Evolutionary conservation across 768 basidiomycete genomes (phyloP).

Genomic region (Candolleomyces eurysporus): DNA sequence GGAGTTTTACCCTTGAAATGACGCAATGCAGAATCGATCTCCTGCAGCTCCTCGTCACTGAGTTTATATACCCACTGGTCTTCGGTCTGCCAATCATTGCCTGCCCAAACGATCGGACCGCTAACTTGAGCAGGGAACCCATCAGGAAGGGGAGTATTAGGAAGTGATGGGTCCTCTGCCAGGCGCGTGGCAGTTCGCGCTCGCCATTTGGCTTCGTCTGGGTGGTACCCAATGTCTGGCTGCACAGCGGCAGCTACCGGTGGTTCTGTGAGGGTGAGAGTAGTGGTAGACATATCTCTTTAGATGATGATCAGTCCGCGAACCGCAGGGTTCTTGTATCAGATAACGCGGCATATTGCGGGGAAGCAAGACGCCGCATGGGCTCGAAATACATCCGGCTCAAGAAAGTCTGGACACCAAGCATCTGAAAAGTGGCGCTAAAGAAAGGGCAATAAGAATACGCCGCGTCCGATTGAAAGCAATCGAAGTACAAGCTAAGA

Average conservation of each 20-base stretch:
- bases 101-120: slow-evolving; percentile 46
- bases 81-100: slow-evolving; percentile 40
- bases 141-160: slow-evolving; percentile 31
- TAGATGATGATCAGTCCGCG: background rate
- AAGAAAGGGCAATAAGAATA: background rate
- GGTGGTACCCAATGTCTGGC: slow-evolving; percentile 44
- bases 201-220: slow-evolving; percentile 36
- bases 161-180: slow-evolving; percentile 34
- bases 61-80: slow-evolving; percentile 43
- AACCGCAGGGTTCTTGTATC: background rate
- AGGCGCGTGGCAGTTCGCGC: slow-evolving; percentile 37
- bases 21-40: slow-evolving; percentile 36
- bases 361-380: background rate
- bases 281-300: background rate
- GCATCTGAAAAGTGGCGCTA: background rate
- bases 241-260: slow-evolving; percentile 18
- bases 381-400: background rate
- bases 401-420: background rate
- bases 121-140: slow-evolving; percentile 34
- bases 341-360: background rate
- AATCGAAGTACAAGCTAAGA: no score
- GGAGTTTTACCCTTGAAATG: slow-evolving; percentile 35
- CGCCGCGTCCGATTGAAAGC: background rate
- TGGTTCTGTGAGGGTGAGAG: slow-evolving; percentile 5
- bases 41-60: slow-evolving; percentile 29